phyloP scores from a whole-genome alignment of 148 eudicot species.

The Cornus controversa region DNA sequence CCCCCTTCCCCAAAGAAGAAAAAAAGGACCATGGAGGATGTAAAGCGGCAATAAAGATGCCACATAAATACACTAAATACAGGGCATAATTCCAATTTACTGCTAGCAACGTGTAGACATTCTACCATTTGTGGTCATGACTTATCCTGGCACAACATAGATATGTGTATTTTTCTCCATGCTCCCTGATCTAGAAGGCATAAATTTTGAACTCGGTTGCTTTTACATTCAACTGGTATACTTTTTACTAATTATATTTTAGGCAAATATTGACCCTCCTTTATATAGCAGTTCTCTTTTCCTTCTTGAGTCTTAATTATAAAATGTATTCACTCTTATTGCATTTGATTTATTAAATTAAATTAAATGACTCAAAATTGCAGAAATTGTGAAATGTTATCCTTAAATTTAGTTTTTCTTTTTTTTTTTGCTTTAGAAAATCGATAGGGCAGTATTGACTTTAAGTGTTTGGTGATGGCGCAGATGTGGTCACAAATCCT shows the following conservation, averaged over 20 bases:
- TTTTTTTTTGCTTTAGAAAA: background rate
- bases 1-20: background rate
- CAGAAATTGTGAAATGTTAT: background rate
- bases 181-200: background rate
- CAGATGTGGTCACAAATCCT: conserved; percentile 32
- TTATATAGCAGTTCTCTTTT: background rate
- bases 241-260: too few relatives aligned
- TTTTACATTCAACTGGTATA: background rate
- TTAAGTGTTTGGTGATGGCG: conserved; percentile 10
- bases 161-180: background rate
- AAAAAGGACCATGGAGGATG: background rate
- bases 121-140: background rate
- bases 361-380: background rate
- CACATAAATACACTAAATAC: background rate
- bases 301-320: too few relatives aligned
- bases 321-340: too few relatives aligned
- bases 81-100: background rate
- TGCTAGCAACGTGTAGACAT: background rate
- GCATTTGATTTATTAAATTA: too few relatives aligned
- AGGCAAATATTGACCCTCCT: background rate
- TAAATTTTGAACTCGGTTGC: background rate
- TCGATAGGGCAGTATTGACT: background rate
- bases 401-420: background rate
- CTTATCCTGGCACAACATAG: background rate
- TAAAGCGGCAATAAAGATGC: background rate